Evolutionary conservation across 2,329 filamentous ascomycete genomes (phyloP), one percentile per base, ranked within the genome.

Genomic region (Geosmithia putterillii): DNA sequence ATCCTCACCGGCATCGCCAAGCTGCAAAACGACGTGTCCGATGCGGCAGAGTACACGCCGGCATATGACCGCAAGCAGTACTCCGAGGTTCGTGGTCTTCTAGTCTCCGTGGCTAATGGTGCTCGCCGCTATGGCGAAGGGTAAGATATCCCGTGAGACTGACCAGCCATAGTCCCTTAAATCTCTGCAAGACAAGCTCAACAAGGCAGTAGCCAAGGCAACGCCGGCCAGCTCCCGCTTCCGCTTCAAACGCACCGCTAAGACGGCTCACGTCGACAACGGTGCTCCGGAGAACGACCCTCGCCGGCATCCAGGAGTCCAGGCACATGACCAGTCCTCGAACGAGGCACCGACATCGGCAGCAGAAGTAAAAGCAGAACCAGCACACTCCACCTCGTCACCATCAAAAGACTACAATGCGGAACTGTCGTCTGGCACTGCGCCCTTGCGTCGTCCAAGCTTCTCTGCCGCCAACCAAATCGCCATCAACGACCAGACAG

Each of bases 51-150:
- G 44, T 87, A 82, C 51, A 77, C 95, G 15, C 88, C 92, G 3
- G 79, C 87, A 7, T 94, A 95, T 57, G 92, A 96, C 55, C 86
- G 92, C 59, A 79, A 86, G 52, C 82, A 83, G 20, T 96, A 95
- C 57, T 76, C 81, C 38, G 80, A 89, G 65, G 86, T 88, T 23
- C n/a, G 12, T 19, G 17, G 7, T 41, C 43, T 9, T 41, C 34
- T 5, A 20, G n/a, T 37, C 25, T 28, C 22, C 14, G 19, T 21
- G 21, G 2, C 10, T 38, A 21, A 19, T 45, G 35, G 7, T 7
- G n/a, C 35, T 36, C n/a, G n/a, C n/a, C n/a, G 34, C 22, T 39
- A 40, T 12, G 44, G 43, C 10, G 48, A 36, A 41, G 22, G 20
- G n/a, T 22, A 18, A 37, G 23, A n/a, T 39, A 18, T 19, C 19